Base-by-base conservation (phyloP, 140 eudicot species). In the Anethum foeniculum region DNA sequence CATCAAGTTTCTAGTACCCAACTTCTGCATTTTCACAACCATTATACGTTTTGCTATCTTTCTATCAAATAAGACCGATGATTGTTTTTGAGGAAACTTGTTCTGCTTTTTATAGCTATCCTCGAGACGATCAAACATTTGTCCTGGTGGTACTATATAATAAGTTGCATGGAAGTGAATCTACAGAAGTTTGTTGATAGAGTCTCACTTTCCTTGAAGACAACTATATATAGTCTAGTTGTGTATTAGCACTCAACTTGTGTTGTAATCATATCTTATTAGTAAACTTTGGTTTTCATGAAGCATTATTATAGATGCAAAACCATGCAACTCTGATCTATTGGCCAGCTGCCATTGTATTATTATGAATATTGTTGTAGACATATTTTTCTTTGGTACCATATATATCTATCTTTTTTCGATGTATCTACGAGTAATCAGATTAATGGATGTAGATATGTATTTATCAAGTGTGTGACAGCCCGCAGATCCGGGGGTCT, bases 121-220 rank as follows among this genome's bases (percentile, higher is more conserved):
- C 86, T 8, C 44, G 78, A 71, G 88, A 83, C 85, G 91, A 90
- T 77, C n/a, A 16, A 52, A 19, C 6, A 52, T 23, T 52, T 52
- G 52, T 47, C 52, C 87, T 0, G 81, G 83, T 43, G 90, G 88
- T 62, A 82, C 90, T 51, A 86, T 56, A n/a, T n/a, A n/a, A n/a
- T 52, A 71, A 36, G 92, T 89, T 81, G 80, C 64, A 23, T 54
- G 48, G 7, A 54, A 23, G 64, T 54, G 64, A 16, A 15, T 54
- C 25, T 62, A 62, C 10, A 23, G 48, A 44, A 44, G 48, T 44
- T 44, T 44, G 48, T 6, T 44, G 48, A 44, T 41, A 41, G 6
- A 6, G 5, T 41, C 46, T 41, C 46, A 41, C 5, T 5, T 41
- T 41, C 46, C 46, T 3, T 41, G 46, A 41, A 41, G 46, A 41